Conservation (phyloP, 2,329 filamentous ascomycete species). For the Akanthomyces lecanii region DNA sequence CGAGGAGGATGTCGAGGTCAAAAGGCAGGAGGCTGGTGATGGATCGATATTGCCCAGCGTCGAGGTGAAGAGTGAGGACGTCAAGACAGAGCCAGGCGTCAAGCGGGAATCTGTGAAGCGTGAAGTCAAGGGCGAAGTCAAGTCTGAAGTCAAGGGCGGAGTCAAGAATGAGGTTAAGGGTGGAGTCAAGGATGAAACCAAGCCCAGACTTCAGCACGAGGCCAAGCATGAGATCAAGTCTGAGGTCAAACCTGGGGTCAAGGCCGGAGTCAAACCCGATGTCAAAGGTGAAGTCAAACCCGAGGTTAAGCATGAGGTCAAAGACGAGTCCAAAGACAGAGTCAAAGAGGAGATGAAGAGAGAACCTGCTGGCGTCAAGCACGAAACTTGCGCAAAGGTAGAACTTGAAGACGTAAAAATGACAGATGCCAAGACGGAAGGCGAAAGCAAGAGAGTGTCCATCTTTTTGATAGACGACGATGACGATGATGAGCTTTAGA, state of each 20-base stretch:
- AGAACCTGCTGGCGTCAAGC: constrained; percentile 10
- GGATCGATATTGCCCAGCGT: constrained; percentile 6
- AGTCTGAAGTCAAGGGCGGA: constrained; percentile 12
- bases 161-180: constrained; percentile 14
- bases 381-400: neutral
- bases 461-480: constrained; percentile 13
- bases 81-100: neutral
- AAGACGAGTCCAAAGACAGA: neutral
- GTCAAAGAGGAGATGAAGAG: constrained; percentile 9
- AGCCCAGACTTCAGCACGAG: neutral
- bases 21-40: constrained; percentile 10
- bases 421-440: neutral
- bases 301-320: constrained; percentile 1
- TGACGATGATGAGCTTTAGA: constrained; percentile 16
- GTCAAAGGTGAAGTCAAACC: constrained; percentile 4
- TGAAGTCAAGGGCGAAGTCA: constrained; percentile 17
- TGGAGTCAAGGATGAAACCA: constrained; percentile 14
- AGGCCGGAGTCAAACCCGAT: constrained; percentile 17
- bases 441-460: constrained; percentile 10
- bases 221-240: constrained; percentile 18
- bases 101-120: constrained; percentile 2
- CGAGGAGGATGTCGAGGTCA: constrained; percentile 6
- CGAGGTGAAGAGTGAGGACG: constrained; percentile 12
- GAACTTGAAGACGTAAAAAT: neutral
- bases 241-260: constrained; percentile 11